Evolutionary conservation across 371 early-diverging fungal genomes (phyloP), one percentile per base, ranked within the genome.

Genomic region (Capillidium heterosporum): DNA sequence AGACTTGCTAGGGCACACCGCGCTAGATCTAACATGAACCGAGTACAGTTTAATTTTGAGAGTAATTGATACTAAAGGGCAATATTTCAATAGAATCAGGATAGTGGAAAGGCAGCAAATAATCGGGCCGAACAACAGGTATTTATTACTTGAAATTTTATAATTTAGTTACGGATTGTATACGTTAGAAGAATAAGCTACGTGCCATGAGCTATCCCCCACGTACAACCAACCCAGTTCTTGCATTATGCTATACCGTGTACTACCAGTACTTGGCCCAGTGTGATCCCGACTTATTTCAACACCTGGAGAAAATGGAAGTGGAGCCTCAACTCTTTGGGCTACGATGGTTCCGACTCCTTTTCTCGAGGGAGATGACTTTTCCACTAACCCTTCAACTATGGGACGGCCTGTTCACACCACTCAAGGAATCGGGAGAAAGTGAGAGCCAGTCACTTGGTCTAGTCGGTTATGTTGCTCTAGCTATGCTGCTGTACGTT

Each of bases 311-410:
- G 48, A 62, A 63, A 35, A 74, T 85, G 55, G 79, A 78, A 15
- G 86, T 94, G 32, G 91, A 94, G 59, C 95, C 95, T 1, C 95
- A 94, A 63, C 74, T 94, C 11, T 94, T 85, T 67, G 92, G 89
- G 43, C 74, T 94, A 82, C 81, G 92, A 17, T 94, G 95, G 95
- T 70, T 90, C 43, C 78, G 95, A n/a, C 68, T 94, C 32, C 73
- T 94, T 10, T 94, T 91, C 73, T 84, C 88, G 27, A 72, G 95
- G 40, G 95, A 94, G 66, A 83, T 94, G 51, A 68, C 80, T 1
- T 75, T 87, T 8, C 67, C 77, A 10, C 71, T 81, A n/a, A 68
- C 83, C 5, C 59, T 90, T 28, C 51, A 63, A n/a, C 67, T 94
- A 43, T 94, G 95, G 95, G 91, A 91, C 60, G 85, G 84, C 10